A percentile compares a stretch with the other conserved stretches of the same genome.
Evolutionary conservation across 495 filamentous ascomycete species (phyloP).

Genomic region (Penicillium riverlandense): DNA sequence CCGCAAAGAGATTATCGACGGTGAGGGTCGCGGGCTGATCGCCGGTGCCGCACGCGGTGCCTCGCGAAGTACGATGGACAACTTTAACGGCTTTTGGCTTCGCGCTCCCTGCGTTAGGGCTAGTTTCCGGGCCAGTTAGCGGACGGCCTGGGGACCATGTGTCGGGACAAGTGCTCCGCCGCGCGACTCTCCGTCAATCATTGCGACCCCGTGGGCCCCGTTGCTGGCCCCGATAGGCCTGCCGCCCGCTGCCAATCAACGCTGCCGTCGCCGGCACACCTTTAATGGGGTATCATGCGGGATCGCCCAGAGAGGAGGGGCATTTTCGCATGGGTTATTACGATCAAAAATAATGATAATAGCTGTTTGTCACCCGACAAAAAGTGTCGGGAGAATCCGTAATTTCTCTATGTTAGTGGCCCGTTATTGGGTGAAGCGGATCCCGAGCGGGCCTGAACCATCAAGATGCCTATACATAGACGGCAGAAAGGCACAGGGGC

Average conservation of each 20-base stretch:
- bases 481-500: background rate
- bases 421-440: too few relatives aligned
- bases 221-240: conserved; percentile 1
- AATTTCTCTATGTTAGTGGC: too few relatives aligned
- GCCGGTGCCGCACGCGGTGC: background rate
- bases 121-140: conserved; percentile 10
- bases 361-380: too few relatives aligned
- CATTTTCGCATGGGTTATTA: too few relatives aligned
- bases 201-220: conserved; percentile 10
- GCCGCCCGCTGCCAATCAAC: conserved; percentile 13
- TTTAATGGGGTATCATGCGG: too few relatives aligned
- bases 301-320: too few relatives aligned
- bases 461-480: too few relatives aligned
- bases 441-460: too few relatives aligned
- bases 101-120: conserved; percentile 4
- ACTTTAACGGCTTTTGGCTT: conserved; percentile 24
- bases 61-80: conserved; percentile 2
- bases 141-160: conserved; percentile 8
- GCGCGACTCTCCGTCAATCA: background rate
- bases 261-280: conserved; percentile 7
- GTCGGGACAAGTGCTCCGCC: background rate
- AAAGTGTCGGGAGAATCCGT: too few relatives aligned
- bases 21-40: background rate
- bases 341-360: too few relatives aligned
- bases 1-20: background rate